Evolutionary conservation across 768 basidiomycete species (phyloP).

Genomic region (Melanogaster broomeanus): DNA sequence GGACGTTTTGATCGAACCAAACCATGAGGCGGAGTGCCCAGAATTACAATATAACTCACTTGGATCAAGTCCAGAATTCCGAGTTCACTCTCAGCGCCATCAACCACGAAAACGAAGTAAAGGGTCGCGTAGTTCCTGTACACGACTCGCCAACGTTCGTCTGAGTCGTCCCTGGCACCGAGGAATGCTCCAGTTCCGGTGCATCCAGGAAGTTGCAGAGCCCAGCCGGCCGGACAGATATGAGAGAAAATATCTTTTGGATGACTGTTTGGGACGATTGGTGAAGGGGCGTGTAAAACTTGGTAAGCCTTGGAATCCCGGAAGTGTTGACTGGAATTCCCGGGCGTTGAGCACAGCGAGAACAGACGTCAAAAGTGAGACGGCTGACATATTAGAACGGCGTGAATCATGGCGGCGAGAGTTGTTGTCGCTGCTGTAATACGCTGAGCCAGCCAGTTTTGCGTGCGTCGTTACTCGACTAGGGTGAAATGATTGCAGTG

Average conservation of each 20-base stretch:
- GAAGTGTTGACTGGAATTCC: conserved; percentile 81
- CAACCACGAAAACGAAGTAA: conserved; percentile 97
- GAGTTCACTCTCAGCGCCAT: conserved; percentile 94
- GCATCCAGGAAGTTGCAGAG: conserved; percentile 98
- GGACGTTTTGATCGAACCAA: neutral
- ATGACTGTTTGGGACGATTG: conserved; percentile 64
- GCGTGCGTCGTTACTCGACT: neutral
- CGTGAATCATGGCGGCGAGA: conserved; percentile 66
- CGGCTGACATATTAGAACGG: conserved; percentile 78
- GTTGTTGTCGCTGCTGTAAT: neutral
- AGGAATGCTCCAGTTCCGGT: conserved; percentile 80
- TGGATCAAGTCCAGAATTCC: conserved; percentile 97
- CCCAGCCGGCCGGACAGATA: conserved; percentile 76
- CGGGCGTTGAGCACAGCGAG: conserved; percentile 20
- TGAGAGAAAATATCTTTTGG: conserved; percentile 87
- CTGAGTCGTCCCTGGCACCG: conserved; percentile 48
- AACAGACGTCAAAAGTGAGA: conserved; percentile 12
- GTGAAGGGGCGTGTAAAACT: conserved; percentile 85
- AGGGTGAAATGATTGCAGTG: too few relatives aligned
- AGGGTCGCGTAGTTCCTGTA: conserved; percentile 96
- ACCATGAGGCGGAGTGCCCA: neutral
- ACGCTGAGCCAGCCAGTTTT: neutral
- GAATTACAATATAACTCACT: conserved; percentile 44
- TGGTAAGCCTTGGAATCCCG: conserved; percentile 80
- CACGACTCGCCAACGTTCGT: conserved; percentile 81